Evolutionary conservation across 2,329 filamentous ascomycete genomes (phyloP), one percentile per base, ranked within the genome.

Genomic region (Neopestalotiopsis rosae): DNA sequence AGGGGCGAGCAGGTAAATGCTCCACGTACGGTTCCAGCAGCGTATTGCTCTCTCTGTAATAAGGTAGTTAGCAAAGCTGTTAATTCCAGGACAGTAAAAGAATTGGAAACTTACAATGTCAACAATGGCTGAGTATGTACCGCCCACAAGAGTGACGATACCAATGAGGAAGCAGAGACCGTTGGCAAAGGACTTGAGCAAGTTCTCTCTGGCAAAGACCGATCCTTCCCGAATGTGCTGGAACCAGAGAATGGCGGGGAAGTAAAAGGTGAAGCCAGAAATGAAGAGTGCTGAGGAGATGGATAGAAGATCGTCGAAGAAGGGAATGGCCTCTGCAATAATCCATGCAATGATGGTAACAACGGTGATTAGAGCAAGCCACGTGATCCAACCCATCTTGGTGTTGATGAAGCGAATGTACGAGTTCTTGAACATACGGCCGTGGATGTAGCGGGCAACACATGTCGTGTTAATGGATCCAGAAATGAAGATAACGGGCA

Each of bases 291-390:
- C 80, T 2, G 85, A 86, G 62, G 78, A 82, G 74, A 87, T 84
- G 68, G 84, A 82, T n/a, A 94, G 81, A 59, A 94, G 82, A 64
- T 91, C 85, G 71, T 88, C 88, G 82, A 94, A 95, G 77, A 91
- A 90, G 2, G 92, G 92, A 59, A 94, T 91, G 0, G 90, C 88
- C 75, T 92, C 89, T 14, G 92, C 91, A 72, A 94, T 90, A 72
- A 94, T 77, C 86, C 90, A 94, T 4, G 90, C 90, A 13, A 92
- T 66, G 12, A 91, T 65, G 82, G 91, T 94, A 58, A 91, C 78
- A 62, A 77, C 72, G 1, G 85, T 78, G 34, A 89, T 86, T 12
- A 94, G 87, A 3, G 69, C 81, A 14, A 90, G 75, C 92, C 92
- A 93, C 32, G 77, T 74, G 32, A 71, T 70, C 77, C 77, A 79